Evolutionary conservation across 306 rosid species (phyloP), one percentile per base, ranked within the genome.

Genomic region (Hippophae gyantsensis): DNA sequence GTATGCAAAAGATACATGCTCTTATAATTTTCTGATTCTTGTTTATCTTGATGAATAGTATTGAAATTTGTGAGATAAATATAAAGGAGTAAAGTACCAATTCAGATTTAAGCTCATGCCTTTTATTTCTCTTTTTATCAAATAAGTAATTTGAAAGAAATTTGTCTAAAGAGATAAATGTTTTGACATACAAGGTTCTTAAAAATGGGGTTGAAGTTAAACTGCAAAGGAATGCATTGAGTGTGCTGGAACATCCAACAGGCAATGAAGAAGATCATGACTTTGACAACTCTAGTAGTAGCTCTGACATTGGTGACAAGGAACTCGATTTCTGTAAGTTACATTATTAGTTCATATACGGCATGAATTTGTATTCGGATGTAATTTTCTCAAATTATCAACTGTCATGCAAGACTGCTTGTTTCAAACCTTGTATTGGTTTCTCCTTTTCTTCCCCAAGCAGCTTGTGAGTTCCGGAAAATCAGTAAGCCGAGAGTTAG

Each of bases 121-220:
- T 32, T 32, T 4, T 32, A 32, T 32, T 32, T 32, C 38, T 32
- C 38, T 32, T 4, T 32, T 32, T 12, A 13, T 49, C 53, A 49
- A 23, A 26, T 5, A 49, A 49, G 26, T 49, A 13, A 49, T 12
- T 49, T 49, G 13, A 12, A 23, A 49, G 53, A 12, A 13, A 23
- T 49, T 13, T 46, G 49, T 46, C 14, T 49, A 12, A 12, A n/a
- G 14, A 13, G 23, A 44, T 11, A 42, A 27, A 26, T 58, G 7
- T 45, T 52, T 66, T 67, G 13, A 10, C 56, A 41, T 64, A 42
- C 52, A 53, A 83, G 90, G 86, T 84, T 53, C 73, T 84, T 67
- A 84, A 84, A 78, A 84, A 84, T 61, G 90, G 90, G 60, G 82
- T 73, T 46, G 90, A 84, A 78, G 90, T 84, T 42, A 84, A 84